Conservation (phyloP, 495 filamentous ascomycete species). For the Tricharina praecox region DNA sequence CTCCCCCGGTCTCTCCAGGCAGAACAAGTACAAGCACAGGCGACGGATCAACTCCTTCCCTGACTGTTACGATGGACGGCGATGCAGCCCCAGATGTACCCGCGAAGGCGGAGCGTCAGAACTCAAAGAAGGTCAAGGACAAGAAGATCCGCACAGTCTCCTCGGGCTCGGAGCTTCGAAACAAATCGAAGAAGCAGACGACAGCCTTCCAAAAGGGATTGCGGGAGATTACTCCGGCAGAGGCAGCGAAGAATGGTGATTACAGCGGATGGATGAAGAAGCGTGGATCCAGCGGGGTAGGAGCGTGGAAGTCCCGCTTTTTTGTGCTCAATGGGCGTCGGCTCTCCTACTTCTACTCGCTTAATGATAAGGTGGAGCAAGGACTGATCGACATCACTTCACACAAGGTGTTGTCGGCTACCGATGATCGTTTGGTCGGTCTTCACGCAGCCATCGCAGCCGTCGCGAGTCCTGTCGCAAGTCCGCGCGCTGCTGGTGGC, state of each 20-base stretch:
- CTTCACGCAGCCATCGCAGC: conserved; percentile 86
- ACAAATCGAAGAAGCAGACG: conserved; percentile 67
- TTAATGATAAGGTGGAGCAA: conserved; percentile 77
- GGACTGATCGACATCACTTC: conserved; percentile 95
- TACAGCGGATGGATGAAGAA: conserved; percentile 99
- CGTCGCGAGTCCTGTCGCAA: conserved; percentile 56
- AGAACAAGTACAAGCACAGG: conserved; percentile 14
- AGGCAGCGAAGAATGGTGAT: conserved; percentile 74
- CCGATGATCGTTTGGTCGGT: conserved; percentile 74
- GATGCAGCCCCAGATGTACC: conserved; percentile 28
- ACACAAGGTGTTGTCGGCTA: conserved; percentile 88
- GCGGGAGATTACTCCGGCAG: conserved; percentile 60
- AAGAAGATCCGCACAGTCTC: conserved; percentile 18
- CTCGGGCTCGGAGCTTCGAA: conserved; percentile 28
- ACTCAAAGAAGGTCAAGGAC: conserved; percentile 9
- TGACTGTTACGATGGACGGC: conserved; percentile 15
- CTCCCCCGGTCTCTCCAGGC: conserved; percentile 1
- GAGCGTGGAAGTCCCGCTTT: conserved; percentile 86
- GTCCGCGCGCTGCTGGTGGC: conserved; percentile 33
- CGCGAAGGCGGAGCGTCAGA: conserved; percentile 25
- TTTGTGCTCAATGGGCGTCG: conserved; percentile 85
- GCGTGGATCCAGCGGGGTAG: conserved; percentile 49
- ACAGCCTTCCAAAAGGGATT: conserved; percentile 85
- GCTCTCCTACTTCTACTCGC: conserved; percentile 90
- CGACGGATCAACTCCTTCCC: conserved; percentile 19